Evolutionary conservation across 2,329 filamentous ascomycete species (phyloP), one percentile per base, ranked within the genome.

Genomic region (Lachnellula arida): DNA sequence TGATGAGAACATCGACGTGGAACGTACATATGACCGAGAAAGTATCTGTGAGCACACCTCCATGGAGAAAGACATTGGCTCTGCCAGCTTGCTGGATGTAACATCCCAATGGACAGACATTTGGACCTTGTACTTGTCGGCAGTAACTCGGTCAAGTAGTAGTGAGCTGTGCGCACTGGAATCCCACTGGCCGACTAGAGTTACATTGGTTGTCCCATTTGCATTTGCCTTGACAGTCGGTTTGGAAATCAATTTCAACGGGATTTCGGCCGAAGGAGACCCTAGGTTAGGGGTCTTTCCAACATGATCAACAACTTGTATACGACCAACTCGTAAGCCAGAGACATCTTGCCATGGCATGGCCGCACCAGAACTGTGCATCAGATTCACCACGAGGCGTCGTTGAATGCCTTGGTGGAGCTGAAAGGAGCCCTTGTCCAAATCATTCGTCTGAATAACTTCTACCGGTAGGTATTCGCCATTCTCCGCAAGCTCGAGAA

Each of bases 381-480:
- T 91, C n/a, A 99, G 77, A 59, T 88, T 91, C 68, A 99, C 84
- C 6, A 89, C 85, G 51, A 99, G 85, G 1, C 94, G 85, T 52
- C 94, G 82, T 71, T 99, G 94, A 50, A 99, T 76, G 23, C 94
- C 94, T 73, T 99, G 94, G 67, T 97, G 94, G 34, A 99, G 80
- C 70, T 99, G 94, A 70, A 95, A 97, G 1, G 91, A 89, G 7
- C 94, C 94, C n/a, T 80, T 78, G 67, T 99, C 94, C 40, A 92
- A 78, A 63, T 91, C 88, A 69, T 81, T 89, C 17, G 81, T 87
- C 72, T 97, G 93, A 2, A 94, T 83, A 4, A 97, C 93, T 67
- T 99, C 94, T 2, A 97, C 92, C 0, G 94, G 91, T 37, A 89
- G 80, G 66, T 99, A 97, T 52, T 92, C 88, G 44, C 94, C 94